Base-by-base conservation (phyloP, 2,329 filamentous ascomycete genomes). In the Byssothecium circinans region DNA sequence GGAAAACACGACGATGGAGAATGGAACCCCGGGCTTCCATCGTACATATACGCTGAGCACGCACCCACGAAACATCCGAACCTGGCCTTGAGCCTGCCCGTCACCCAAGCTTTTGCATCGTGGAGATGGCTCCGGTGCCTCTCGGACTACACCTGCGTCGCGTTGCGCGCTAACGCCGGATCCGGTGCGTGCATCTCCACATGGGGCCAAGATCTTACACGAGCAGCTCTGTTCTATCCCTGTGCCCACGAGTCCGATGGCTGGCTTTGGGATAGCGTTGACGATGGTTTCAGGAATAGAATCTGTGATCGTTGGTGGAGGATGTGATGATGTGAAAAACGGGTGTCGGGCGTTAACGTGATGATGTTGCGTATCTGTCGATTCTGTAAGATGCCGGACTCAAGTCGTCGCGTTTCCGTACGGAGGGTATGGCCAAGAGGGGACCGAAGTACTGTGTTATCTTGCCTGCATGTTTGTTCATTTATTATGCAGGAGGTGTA, bases 121-220 rank as follows among this genome's bases (percentile, higher is more conserved):
- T n/a, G 15, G 17, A 37, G 35, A 18, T 19, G 11, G 20, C 22
- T 11, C 35, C 8, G 14, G 35, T 20, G 20, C 6, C 35, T 37
- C 20, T 39, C 36, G 36, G 36, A 39, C 36, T 39, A 22, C 36
- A 39, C 6, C 14, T 25, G 4, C 15, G n/a, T 39, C 25, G 20
- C n/a, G n/a, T n/a, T n/a, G n/a, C n/a, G 36, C 36, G 23, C 36
- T 27, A n/a, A 27, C 20, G 20, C 36, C 36, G 20, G n/a, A 39
- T 39, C 20, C 19, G 36, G 36, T 2, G 17, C 8, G 36, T n/a
- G 6, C 23, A 25, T 39, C 36, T 27, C 36, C 36, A 39, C 36
- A 39, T 39, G 36, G 36, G 36, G 36, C 36, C 22, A 39, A 39
- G 36, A 25, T 39, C 19, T 39, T 39, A 39, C 36, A 39, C 11